Evolutionary conservation across 306 rosid genomes (phyloP).

Genomic region (Psophocarpus tetragonolobus): DNA sequence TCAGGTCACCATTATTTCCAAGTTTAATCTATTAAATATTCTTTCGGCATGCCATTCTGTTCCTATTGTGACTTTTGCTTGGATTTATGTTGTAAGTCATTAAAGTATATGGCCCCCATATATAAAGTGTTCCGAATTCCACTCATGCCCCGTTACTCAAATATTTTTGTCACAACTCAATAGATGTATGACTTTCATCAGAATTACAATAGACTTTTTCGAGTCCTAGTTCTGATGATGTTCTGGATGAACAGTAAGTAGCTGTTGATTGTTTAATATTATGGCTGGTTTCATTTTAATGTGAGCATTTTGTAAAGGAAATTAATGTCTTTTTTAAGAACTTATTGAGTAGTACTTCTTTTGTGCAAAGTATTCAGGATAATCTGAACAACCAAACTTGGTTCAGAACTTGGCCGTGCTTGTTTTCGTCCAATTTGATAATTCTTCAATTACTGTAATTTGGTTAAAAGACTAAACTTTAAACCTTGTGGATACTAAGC

Average conservation of each 20-base stretch:
- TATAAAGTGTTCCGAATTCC: neutral
- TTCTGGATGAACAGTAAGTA: neutral
- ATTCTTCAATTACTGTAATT: neutral
- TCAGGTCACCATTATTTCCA: slow-evolving; percentile 61
- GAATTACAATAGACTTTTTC: neutral
- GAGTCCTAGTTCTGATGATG: neutral
- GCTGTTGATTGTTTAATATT: neutral
- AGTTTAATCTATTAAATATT: slow-evolving; percentile 23
- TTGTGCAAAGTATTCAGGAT: neutral
- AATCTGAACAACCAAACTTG: neutral
- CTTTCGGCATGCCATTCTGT: slow-evolving; percentile 2
- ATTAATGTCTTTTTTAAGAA: neutral
- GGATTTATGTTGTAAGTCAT: neutral
- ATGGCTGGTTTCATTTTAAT: neutral
- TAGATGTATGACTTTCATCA: neutral
- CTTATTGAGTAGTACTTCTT: neutral
- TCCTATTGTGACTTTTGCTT: slow-evolving; percentile 18
- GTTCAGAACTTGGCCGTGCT: neutral
- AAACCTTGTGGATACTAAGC: neutral
- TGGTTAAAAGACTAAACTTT: neutral
- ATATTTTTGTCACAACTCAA: neutral
- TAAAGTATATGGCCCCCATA: neutral
- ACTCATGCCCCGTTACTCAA: neutral
- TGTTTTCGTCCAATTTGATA: neutral
- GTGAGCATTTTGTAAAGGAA: neutral